Conservation (phyloP, 345 rosid species). For the Rhodomyrtus tomentosa region DNA sequence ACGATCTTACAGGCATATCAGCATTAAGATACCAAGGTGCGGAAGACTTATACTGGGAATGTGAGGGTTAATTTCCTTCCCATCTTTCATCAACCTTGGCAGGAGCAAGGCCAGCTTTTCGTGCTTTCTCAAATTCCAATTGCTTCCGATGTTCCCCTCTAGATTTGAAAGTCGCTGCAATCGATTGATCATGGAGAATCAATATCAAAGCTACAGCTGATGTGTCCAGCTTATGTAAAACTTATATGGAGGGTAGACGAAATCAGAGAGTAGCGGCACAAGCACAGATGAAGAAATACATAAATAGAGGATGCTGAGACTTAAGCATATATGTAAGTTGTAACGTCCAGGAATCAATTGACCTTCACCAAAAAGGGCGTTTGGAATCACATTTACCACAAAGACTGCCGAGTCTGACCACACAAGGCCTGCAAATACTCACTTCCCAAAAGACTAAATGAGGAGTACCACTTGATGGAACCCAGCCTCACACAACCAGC, state of each 20-base stretch:
- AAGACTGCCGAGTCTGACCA: not conserved
- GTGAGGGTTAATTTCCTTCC: slow-evolving; percentile 49
- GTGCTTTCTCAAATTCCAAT: slow-evolving; percentile 54
- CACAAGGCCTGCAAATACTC: rapidly evolving
- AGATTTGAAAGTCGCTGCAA: slow-evolving; percentile 46
- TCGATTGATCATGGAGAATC: not conserved
- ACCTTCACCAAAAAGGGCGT: not conserved
- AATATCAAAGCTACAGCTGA: not conserved
- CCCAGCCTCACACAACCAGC: not conserved
- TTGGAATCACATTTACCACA: not conserved
- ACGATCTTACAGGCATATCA: slow-evolving; percentile 46
- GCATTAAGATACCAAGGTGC: slow-evolving; percentile 51
- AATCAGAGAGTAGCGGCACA: not conserved
- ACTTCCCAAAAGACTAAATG: not conserved
- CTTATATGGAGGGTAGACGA: not conserved
- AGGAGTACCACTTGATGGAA: not conserved
- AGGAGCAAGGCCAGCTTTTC: slow-evolving; percentile 64
- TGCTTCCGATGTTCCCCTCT: slow-evolving; percentile 52
- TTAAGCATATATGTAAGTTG: not conserved
- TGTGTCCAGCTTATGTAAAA: not conserved
- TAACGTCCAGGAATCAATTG: rapidly evolving
- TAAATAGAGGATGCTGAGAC: not conserved
- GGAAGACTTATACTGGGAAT: slow-evolving; percentile 58
- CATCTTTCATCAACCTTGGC: slow-evolving; percentile 59
- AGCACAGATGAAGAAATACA: not conserved